phyloP scores from a whole-genome alignment of 2,329 filamentous ascomycete species.

The Diaporthe caulivora region DNA sequence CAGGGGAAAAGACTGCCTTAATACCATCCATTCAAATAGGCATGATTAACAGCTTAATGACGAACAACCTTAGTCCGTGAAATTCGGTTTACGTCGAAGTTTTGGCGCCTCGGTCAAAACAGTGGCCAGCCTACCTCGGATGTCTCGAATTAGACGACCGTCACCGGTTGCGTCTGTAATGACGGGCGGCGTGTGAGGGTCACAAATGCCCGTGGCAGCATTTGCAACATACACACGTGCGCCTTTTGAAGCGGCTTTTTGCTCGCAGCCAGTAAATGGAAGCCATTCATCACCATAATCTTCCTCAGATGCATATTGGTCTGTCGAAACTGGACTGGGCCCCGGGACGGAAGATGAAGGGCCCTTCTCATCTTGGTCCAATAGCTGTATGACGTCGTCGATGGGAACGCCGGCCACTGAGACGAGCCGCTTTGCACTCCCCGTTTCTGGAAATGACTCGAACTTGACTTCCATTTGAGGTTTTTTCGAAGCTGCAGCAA shows the following conservation, averaged over 20 bases:
- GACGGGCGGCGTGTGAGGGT: background rate
- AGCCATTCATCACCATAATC: background rate
- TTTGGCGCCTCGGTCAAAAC: background rate
- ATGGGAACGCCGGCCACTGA: constrained; percentile 9
- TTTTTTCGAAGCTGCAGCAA: background rate
- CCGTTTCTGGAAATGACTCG: background rate
- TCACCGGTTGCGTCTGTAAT: background rate
- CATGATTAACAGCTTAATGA: too few species aligned
- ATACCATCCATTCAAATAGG: too few species aligned
- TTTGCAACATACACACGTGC: too few species aligned
- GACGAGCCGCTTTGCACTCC: background rate
- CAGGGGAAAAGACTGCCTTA: too few species aligned
- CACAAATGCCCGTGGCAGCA: background rate
- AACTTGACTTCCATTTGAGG: background rate
- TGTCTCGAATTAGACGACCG: constrained; percentile 7
- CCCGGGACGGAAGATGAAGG: background rate
- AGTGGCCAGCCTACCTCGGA: background rate
- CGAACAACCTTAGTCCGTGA: background rate
- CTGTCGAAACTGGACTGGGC: background rate
- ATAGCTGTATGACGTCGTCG: background rate
- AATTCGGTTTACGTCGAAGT: background rate
- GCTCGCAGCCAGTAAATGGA: background rate
- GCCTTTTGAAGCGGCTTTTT: background rate
- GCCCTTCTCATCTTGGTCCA: background rate
- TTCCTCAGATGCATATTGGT: background rate